phyloP scores from a whole-genome alignment of 148 eudicot species.

The Euryodendron excelsum region DNA sequence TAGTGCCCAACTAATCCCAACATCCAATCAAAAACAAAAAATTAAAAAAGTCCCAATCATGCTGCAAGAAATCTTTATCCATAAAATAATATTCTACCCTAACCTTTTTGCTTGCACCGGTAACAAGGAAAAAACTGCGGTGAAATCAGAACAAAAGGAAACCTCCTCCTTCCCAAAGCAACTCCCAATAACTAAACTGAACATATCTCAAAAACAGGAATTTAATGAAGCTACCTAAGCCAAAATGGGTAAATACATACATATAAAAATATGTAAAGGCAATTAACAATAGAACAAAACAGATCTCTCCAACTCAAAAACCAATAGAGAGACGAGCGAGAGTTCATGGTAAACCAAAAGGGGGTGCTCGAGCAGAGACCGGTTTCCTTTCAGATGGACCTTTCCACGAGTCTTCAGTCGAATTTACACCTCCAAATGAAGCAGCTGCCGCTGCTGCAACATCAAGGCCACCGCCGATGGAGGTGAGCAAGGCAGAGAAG shows the following conservation, averaged over 20 bases:
- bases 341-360: not conserved
- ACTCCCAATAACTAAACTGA: too few relatives aligned
- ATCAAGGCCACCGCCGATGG: constrained; percentile 32
- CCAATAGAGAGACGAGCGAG: not conserved
- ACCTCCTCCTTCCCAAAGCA: too few relatives aligned
- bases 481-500: constrained; percentile 40
- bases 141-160: too few relatives aligned
- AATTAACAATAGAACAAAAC: not conserved
- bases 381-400: constrained; percentile 37
- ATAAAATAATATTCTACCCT: too few relatives aligned
- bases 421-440: constrained; percentile 22
- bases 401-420: constrained; percentile 35
- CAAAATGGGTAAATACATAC: not conserved
- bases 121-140: too few relatives aligned
- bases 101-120: too few relatives aligned
- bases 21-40: too few relatives aligned
- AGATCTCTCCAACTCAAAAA: constrained; percentile 8
- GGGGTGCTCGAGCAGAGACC: constrained; percentile 17
- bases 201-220: too few relatives aligned
- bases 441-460: constrained; percentile 18
- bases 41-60: too few relatives aligned
- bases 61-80: too few relatives aligned
- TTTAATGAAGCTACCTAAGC: too few relatives aligned
- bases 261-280: not conserved
- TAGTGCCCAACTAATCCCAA: too few relatives aligned